A percentile compares a stretch with the other conserved stretches of the same genome.
Evolutionary conservation across 176 grass and related monocot genomes (phyloP).

Genomic region (Musa schizocarpa): DNA sequence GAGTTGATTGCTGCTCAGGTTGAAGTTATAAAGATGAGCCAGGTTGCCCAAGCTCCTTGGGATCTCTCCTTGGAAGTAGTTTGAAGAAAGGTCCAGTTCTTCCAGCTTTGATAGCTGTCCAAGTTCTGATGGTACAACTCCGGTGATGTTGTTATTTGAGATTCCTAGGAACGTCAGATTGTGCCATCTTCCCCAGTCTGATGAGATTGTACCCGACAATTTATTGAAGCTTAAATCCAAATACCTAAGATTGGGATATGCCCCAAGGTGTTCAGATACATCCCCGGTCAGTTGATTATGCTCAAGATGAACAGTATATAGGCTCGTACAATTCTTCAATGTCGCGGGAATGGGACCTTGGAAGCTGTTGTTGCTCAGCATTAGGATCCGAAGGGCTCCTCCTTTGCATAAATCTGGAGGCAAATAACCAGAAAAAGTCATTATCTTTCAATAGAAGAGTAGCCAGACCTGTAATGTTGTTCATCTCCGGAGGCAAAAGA

Average conservation of each 20-base stretch:
- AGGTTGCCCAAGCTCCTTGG: neutral
- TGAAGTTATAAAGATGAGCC: neutral
- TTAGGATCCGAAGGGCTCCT: no score
- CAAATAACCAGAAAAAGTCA: no score
- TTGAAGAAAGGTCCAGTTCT: neutral
- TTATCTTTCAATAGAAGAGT: no score
- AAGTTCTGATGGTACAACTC: neutral
- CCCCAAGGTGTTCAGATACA: constrained; percentile 16
- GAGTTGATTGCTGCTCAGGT: constrained; percentile 1
- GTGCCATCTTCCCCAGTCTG: neutral
- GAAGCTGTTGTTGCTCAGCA: neutral
- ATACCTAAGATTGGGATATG: neutral
- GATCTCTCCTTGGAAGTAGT: neutral
- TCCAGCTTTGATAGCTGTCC: neutral
- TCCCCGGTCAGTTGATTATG: neutral
- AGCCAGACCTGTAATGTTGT: no score
- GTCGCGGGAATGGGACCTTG: constrained; percentile 2
- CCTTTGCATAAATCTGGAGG: no score
- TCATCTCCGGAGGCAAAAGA: no score
- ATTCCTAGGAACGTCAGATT: neutral
- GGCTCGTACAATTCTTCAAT: constrained; percentile 18
- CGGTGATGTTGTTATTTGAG: no score
- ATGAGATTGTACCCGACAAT: neutral
- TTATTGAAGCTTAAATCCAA: neutral
- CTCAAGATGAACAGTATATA: neutral